Percentiles rank a stretch among this genome's conserved stretches.
Conservation (phyloP, 495 filamentous ascomycete genomes). For the Xylaria nigripes region DNA sequence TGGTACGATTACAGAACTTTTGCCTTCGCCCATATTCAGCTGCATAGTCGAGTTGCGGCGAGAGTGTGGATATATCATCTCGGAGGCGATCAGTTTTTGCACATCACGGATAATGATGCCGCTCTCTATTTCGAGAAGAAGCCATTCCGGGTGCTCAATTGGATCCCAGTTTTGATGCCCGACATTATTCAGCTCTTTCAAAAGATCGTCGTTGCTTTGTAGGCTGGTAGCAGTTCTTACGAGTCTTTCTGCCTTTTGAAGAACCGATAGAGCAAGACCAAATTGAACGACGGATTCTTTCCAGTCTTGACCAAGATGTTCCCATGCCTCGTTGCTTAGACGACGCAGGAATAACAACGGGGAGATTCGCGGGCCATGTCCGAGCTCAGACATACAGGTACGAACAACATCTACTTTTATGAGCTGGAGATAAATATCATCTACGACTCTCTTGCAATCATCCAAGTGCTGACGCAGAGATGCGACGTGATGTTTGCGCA, state of each 20-base stretch:
- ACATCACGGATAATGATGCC: constrained; percentile 53
- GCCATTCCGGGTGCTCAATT: constrained; percentile 43
- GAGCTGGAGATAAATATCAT: not conserved
- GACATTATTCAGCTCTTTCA: constrained; percentile 42
- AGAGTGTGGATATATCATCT: constrained; percentile 46
- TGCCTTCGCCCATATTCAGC: constrained; percentile 71
- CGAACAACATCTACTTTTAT: not conserved
- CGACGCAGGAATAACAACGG: constrained; percentile 8
- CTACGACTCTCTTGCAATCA: not conserved
- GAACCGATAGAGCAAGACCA: constrained; percentile 24
- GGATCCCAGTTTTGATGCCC: constrained; percentile 50
- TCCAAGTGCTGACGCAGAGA: not conserved
- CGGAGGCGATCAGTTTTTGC: constrained; percentile 48
- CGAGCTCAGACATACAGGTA: not conserved
- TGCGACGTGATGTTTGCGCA: not conserved
- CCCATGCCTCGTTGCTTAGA: not conserved
- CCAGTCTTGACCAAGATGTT: constrained; percentile 19
- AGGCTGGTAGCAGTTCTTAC: constrained; percentile 4
- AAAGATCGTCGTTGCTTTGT: constrained; percentile 30
- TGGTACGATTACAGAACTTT: constrained; percentile 63
- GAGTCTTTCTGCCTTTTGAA: constrained; percentile 36
- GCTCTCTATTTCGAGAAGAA: constrained; percentile 58
- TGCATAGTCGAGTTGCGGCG: constrained; percentile 51
- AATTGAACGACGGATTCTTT: constrained; percentile 28
- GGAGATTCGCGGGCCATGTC: constrained; percentile 25